Evolutionary conservation across 805 yeast species (phyloP).

Genomic region (Grigorovia humatica): DNA sequence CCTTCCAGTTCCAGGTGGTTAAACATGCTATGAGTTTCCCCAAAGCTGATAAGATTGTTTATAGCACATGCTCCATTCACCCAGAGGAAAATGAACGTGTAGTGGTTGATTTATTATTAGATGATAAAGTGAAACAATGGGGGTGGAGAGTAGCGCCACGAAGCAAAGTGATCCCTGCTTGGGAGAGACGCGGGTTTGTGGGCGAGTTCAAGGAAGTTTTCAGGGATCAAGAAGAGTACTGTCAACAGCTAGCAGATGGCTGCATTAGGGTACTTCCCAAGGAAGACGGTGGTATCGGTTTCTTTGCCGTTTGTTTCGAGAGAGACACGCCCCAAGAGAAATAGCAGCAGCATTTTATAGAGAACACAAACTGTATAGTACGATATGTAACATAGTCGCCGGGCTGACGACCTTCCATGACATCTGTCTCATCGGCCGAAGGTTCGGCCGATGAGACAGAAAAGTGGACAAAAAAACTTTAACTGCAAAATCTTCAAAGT

Average conservation of each 20-base stretch:
- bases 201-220: slow-evolving; percentile 53
- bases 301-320: slow-evolving; percentile 89
- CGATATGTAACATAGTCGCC: too few species aligned
- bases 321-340: not conserved
- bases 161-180: slow-evolving; percentile 58
- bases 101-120: slow-evolving; percentile 65
- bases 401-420: too few species aligned
- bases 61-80: slow-evolving; percentile 93
- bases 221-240: slow-evolving; percentile 34
- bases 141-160: slow-evolving; percentile 70
- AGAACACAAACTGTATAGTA: too few species aligned
- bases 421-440: too few species aligned
- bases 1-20: slow-evolving; percentile 80
- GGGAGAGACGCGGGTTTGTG: slow-evolving; percentile 78
- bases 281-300: slow-evolving; percentile 97
- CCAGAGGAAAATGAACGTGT: slow-evolving; percentile 91
- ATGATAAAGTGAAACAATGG: slow-evolving; percentile 44
- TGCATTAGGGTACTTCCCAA: slow-evolving; percentile 80
- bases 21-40: slow-evolving; percentile 84
- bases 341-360: too few species aligned
- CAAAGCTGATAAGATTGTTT: slow-evolving; percentile 63
- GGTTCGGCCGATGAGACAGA: too few species aligned
- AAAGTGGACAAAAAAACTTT: too few species aligned
- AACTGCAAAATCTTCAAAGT: too few species aligned
- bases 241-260: slow-evolving; percentile 60